Conservation (phyloP, 140 eudicot genomes). For the Cichorium intybus region DNA sequence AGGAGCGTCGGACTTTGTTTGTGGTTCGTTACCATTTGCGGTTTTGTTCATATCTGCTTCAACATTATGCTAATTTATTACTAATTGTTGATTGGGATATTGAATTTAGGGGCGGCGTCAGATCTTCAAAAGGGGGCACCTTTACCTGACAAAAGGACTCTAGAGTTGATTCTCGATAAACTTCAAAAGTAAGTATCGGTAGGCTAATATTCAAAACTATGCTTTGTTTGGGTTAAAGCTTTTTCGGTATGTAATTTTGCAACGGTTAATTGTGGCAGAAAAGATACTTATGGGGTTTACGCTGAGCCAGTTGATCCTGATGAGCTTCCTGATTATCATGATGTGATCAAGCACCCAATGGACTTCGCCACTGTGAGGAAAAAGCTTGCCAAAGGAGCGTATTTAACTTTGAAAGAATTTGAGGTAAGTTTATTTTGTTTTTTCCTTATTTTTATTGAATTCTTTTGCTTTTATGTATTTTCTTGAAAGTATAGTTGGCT, state of each 20-base stretch:
- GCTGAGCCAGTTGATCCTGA: conserved; percentile 99
- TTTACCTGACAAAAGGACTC: conserved; percentile 61
- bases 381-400: conserved; percentile 74
- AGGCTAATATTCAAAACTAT: not conserved
- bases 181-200: conserved; percentile 68
- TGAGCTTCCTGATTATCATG: conserved; percentile 98
- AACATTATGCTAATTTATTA: not conserved
- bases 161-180: conserved; percentile 78
- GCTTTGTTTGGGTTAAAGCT: not conserved
- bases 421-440: conserved; percentile 54
- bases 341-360: conserved; percentile 85
- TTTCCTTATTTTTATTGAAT: not conserved
- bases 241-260: conserved; percentile 3
- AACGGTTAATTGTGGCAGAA: conserved; percentile 65
- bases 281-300: conserved; percentile 95
- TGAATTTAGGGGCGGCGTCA: conserved; percentile 40
- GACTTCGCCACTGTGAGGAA: conserved; percentile 86
- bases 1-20: conserved; percentile 43
- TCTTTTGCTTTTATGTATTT: no score
- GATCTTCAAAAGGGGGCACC: conserved; percentile 35
- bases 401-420: conserved; percentile 64
- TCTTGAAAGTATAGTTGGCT: no score
- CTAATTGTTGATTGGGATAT: conserved; percentile 17
- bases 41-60: conserved; percentile 1
- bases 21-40: conserved; percentile 46